Base-by-base conservation (phyloP, 176 grass and related monocot species). In the Aechmea fasciata region DNA sequence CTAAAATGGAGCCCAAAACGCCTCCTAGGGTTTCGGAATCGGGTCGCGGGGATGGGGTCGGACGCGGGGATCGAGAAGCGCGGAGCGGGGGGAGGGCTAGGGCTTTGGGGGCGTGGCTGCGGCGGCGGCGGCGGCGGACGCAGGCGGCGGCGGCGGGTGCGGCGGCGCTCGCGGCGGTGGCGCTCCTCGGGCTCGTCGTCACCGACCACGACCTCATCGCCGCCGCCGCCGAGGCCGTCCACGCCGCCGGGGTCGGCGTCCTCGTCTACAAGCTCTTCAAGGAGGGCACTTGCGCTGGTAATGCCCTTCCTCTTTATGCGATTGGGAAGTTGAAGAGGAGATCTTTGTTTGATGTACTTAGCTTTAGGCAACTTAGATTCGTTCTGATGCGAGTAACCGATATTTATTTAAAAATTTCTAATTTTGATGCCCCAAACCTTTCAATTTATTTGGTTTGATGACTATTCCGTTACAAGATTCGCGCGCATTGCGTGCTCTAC, bases 141-240 rank as follows among this genome's bases (percentile, higher is more conserved):
- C 55, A 72, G 70, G 51, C 70, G 3, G 41, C 59, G 25, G 52
- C 48, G 10, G 51, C 25, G 15, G 52, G 48, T 9, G 70, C 55
- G 51, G 53, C 28, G 51, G 70, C 25, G 10, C 28, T 72, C 51
- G 70, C 52, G 50, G 70, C 26, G 14, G 28, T 59, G 33, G 33
- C 55, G 26, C 47, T 59, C 53, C 50, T 72, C 15, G 28, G 52
- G 13, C 29, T 72, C 25, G 47, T 72, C 52, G 70, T 72, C 53
- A 51, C 19, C 52, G 70, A 72, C 28, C 70, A 72, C 9, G 52
- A 72, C 70, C 52, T 57, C 53, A 28, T 72, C 28, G 55, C 59
- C 15, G 70, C 48, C 28, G 70, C 70, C 29, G 26, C 53, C 53
- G 70, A 72, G 52, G 70, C 70, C 70, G 70, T 72, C 53, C 70